Percentiles rank a stretch among this genome's conserved stretches.
phyloP scores from a whole-genome alignment of 305 asterid genomes.

The Solanum hybrid region DNA sequence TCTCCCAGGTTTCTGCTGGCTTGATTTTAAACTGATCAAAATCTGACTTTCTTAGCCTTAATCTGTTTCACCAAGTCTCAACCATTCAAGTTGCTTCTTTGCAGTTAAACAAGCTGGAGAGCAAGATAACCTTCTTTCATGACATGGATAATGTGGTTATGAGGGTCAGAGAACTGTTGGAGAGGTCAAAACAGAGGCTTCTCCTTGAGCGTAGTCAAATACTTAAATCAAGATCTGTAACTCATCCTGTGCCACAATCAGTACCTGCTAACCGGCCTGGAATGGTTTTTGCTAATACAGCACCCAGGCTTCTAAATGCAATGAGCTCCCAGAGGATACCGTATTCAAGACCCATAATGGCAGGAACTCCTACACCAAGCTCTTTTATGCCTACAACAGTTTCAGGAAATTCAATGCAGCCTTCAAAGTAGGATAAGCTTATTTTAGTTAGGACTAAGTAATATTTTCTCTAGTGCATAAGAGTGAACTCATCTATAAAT shows the following conservation, averaged over 20 bases:
- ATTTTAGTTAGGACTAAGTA: slow-evolving; percentile 56
- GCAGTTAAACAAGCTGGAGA: slow-evolving; percentile 91
- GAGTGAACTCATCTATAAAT: slow-evolving; percentile 6
- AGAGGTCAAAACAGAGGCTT: slow-evolving; percentile 82
- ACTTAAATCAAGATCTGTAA: slow-evolving; percentile 56
- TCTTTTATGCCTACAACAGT: slow-evolving; percentile 31
- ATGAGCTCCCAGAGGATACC: slow-evolving; percentile 58
- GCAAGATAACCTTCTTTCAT: slow-evolving; percentile 65
- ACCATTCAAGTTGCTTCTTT: slow-evolving; percentile 10
- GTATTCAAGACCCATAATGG: slow-evolving; percentile 46
- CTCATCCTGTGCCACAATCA: slow-evolving; percentile 48
- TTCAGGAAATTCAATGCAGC: slow-evolving; percentile 53
- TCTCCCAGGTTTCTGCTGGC: not conserved
- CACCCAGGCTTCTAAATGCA: slow-evolving; percentile 54
- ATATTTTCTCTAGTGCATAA: slow-evolving; percentile 11
- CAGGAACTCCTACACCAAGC: slow-evolving; percentile 44
- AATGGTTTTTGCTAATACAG: slow-evolving; percentile 32
- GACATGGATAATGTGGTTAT: slow-evolving; percentile 71
- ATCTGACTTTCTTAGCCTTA: not conserved
- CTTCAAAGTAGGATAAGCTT: slow-evolving; percentile 39
- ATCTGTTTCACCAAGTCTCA: not conserved
- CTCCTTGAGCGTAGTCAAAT: slow-evolving; percentile 87
- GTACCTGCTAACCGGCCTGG: slow-evolving; percentile 53
- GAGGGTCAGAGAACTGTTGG: slow-evolving; percentile 80
- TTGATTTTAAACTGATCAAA: not conserved